A percentile compares a stretch with the other conserved stretches of the same genome.
These are phyloP conservation scores for Fusarium austroafricanum DNA, from an alignment of 2,329 filamentous ascomycete genomes.

Conservation along the genomic window DNA sequence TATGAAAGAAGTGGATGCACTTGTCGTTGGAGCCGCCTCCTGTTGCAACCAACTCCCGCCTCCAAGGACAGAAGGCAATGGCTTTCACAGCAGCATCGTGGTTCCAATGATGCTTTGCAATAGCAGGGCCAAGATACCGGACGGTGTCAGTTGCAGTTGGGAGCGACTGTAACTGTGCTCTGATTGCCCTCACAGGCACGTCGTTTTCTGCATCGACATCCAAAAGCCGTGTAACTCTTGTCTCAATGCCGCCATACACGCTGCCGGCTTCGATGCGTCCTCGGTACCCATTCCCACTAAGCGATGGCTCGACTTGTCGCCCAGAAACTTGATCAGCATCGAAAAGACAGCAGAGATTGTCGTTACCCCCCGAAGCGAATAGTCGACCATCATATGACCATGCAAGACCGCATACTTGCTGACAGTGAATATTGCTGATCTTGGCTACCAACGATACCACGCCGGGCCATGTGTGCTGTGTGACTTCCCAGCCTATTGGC, in stretches of 20 bases:
- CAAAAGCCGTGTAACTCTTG: conserved; percentile 14
- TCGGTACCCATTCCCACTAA: conserved; percentile 5
- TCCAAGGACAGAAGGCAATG: conserved; percentile 97
- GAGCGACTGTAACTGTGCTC: conserved; percentile 46
- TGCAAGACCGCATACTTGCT: conserved; percentile 93
- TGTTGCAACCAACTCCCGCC: conserved; percentile 85
- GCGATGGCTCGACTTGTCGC: conserved; percentile 3
- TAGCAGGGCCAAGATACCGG: conserved; percentile 63
- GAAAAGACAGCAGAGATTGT: conserved; percentile 89
- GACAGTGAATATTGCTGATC: conserved; percentile 77
- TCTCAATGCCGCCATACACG: conserved; percentile 27
- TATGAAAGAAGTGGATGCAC: conserved; percentile 96
- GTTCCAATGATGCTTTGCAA: conserved; percentile 77
- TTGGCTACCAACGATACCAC: conserved; percentile 81
- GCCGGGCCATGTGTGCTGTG: conserved; percentile 77
- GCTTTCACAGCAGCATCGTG: conserved; percentile 95
- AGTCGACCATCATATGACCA: conserved; percentile 82
- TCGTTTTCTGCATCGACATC: not conserved
- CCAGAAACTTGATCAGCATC: conserved; percentile 70
- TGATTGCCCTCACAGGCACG: conserved; percentile 12
- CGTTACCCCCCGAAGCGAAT: conserved; percentile 92
- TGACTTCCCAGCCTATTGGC: conserved; percentile 73
- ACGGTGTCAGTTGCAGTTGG: conserved; percentile 52
- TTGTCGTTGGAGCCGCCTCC: conserved; percentile 95
- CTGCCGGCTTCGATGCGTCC: conserved; percentile 8